A percentile compares a stretch with the other conserved stretches of the same genome.
Evolutionary conservation across 2,329 filamentous ascomycete genomes (phyloP).

Genomic region (Salinomyces thailandicus): DNA sequence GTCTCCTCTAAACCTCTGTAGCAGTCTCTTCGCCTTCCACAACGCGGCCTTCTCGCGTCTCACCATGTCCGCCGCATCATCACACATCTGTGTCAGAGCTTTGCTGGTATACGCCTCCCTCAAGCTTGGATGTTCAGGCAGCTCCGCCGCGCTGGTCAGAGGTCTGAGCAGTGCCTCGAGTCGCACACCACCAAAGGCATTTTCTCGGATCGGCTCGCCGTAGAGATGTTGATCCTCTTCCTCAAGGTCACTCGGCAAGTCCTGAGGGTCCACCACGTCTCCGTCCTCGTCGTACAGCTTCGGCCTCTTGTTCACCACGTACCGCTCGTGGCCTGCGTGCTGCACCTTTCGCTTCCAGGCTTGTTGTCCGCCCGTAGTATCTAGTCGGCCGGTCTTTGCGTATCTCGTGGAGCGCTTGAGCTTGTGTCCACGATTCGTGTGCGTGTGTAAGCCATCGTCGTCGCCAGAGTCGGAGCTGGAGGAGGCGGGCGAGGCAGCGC

Average conservation of each 20-base stretch:
- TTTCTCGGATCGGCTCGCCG: slow-evolving; percentile 52
- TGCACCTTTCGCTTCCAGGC: slow-evolving; percentile 49
- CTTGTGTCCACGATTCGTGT: slow-evolving; percentile 68
- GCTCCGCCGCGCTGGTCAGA: slow-evolving; percentile 61
- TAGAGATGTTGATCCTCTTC: slow-evolving; percentile 57
- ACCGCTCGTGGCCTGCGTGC: slow-evolving; percentile 60
- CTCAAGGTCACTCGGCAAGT: slow-evolving; percentile 37
- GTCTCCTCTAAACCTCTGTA: slow-evolving; percentile 65
- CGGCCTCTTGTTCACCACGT: slow-evolving; percentile 65
- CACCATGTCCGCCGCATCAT: slow-evolving; percentile 59
- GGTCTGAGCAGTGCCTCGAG: slow-evolving; percentile 53
- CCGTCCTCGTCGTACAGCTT: slow-evolving; percentile 66
- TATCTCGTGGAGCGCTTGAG: slow-evolving; percentile 65
- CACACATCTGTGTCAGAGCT: slow-evolving; percentile 59
- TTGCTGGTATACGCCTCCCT: slow-evolving; percentile 65
- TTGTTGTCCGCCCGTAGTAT: slow-evolving; percentile 49
- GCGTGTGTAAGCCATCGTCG: slow-evolving; percentile 49
- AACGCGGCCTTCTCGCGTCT: slow-evolving; percentile 63
- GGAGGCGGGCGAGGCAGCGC: slow-evolving; percentile 4
- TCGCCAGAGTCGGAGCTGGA: slow-evolving; percentile 64
- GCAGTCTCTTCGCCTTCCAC: slow-evolving; percentile 63
- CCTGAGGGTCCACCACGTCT: slow-evolving; percentile 28
- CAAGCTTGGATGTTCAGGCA: slow-evolving; percentile 63
- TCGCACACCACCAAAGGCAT: slow-evolving; percentile 55
- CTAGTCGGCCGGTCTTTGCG: slow-evolving; percentile 58